These are phyloP conservation scores for Kwoniella mangroviensis DNA, from an alignment of 768 basidiomycete species.

Conservation along the genomic window DNA sequence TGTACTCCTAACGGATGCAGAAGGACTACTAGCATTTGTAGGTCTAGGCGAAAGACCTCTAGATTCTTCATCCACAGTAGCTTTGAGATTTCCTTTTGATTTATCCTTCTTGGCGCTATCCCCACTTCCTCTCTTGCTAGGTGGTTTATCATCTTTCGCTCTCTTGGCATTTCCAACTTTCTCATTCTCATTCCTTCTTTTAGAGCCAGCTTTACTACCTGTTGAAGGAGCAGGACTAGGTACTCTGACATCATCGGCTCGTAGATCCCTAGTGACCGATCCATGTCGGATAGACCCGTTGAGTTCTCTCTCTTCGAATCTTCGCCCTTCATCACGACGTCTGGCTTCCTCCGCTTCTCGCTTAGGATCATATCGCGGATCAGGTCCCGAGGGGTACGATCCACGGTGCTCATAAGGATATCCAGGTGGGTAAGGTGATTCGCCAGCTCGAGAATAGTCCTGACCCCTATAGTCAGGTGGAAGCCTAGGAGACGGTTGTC, in stretches of 20 bases:
- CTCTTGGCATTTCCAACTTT: conserved; percentile 30
- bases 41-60: conserved; percentile 20
- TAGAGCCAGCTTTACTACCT: conserved; percentile 34
- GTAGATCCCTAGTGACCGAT: conserved; percentile 34
- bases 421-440: conserved; percentile 12
- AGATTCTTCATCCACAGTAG: conserved; percentile 15
- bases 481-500: conserved; percentile 36
- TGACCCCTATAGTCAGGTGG: conserved; percentile 24
- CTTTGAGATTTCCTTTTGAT: conserved; percentile 27
- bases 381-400: conserved; percentile 61
- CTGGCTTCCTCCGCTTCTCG: conserved; percentile 24
- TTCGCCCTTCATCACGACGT: conserved; percentile 36
- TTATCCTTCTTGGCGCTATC: conserved; percentile 42
- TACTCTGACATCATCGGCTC: conserved; percentile 35
- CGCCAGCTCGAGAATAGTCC: conserved; percentile 13
- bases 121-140: conserved; percentile 38
- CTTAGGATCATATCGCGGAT: conserved; percentile 33
- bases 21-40: conserved; percentile 17
- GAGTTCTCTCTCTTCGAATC: conserved; percentile 22
- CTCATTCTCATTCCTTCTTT: conserved; percentile 33
- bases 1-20: conserved; percentile 25
- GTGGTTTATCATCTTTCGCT: conserved; percentile 44
- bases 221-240: conserved; percentile 45
- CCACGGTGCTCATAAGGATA: conserved; percentile 54
- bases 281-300: conserved; percentile 28